These are phyloP conservation scores for Lecanicillium sp. DNA, from an alignment of 2,329 filamentous ascomycete species.

Conservation along the genomic window DNA sequence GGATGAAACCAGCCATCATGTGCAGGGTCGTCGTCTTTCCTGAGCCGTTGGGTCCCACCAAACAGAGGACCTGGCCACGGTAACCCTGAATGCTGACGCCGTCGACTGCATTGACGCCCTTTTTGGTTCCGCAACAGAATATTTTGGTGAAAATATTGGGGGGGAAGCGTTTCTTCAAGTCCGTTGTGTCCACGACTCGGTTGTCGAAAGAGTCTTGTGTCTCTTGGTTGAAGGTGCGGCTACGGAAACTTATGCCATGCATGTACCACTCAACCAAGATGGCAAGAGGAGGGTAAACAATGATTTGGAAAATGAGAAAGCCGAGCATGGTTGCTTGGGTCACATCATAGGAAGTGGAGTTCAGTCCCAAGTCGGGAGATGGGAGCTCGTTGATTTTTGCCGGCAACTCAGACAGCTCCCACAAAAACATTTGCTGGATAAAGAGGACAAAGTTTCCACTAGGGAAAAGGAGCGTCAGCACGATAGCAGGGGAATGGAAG, in stretches of 20 bases:
- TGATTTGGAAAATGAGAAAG: conserved; percentile 22
- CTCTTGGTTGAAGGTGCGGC: neutral
- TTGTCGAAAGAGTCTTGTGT: neutral
- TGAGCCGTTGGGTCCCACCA: conserved; percentile 62
- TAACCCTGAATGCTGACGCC: conserved; percentile 50
- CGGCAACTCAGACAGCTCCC: conserved; percentile 10
- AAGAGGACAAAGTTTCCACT: conserved; percentile 17
- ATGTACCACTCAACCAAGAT: conserved; percentile 22
- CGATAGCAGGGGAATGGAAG: neutral
- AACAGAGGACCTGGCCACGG: conserved; percentile 53
- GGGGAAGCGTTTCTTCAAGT: conserved; percentile 23
- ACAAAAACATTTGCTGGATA: conserved; percentile 15
- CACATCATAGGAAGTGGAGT: conserved; percentile 14
- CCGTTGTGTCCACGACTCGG: neutral
- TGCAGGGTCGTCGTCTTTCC: conserved; percentile 66
- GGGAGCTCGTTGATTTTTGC: conserved; percentile 10
- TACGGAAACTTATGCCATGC: conserved; percentile 24
- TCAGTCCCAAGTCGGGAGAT: conserved; percentile 5
- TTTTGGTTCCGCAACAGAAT: conserved; percentile 20
- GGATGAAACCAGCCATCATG: conserved; percentile 56
- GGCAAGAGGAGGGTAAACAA: conserved; percentile 23
- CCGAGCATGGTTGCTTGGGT: conserved; percentile 20
- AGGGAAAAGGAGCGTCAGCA: conserved; percentile 14
- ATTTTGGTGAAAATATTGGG: conserved; percentile 19
- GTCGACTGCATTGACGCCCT: conserved; percentile 47